Evolutionary conservation across 2,329 filamentous ascomycete species (phyloP).

Genomic region (Thermomyces lanuginosus): DNA sequence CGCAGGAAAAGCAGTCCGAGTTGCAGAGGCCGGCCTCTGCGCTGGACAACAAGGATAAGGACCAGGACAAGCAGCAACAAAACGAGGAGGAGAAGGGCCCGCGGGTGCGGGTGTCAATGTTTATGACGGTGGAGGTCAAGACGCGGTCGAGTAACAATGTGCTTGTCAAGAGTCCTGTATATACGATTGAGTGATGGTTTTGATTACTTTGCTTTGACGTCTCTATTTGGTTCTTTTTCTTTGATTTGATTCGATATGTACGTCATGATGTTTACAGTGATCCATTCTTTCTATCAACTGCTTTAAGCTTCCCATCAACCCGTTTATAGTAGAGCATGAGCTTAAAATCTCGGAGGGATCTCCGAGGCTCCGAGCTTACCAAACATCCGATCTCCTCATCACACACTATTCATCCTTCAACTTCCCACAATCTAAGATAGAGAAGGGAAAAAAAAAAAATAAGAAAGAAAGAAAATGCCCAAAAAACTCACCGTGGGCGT

Average conservation of each 20-base stretch:
- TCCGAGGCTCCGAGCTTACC: too few relatives aligned
- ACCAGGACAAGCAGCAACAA: constrained; percentile 12
- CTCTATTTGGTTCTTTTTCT: too few relatives aligned
- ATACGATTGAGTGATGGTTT: constrained; percentile 20
- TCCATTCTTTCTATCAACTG: too few relatives aligned
- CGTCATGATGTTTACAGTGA: too few relatives aligned
- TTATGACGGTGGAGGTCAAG: constrained; percentile 57
- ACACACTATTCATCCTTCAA: too few relatives aligned
- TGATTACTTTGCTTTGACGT: too few relatives aligned
- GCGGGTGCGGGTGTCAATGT: constrained; percentile 59
- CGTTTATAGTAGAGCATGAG: too few relatives aligned
- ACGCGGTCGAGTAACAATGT: constrained; percentile 47
- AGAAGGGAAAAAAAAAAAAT: constrained; percentile 2
- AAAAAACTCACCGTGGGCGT: constrained; percentile 29
- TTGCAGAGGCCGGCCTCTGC: constrained; percentile 5
- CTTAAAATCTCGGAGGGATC: too few relatives aligned
- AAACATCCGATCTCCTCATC: too few relatives aligned
- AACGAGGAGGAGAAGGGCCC: constrained; percentile 13
- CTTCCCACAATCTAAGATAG: too few relatives aligned
- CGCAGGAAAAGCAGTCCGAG: constrained; percentile 5
- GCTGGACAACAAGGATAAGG: constrained; percentile 7
- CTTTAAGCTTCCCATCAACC: too few relatives aligned
- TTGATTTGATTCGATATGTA: too few relatives aligned
- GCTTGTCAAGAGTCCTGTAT: constrained; percentile 60
- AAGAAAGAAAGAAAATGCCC: constrained; percentile 16